Base-by-base conservation (phyloP, 768 basidiomycete genomes). In the Hebeloma cylindrosporum region DNA sequence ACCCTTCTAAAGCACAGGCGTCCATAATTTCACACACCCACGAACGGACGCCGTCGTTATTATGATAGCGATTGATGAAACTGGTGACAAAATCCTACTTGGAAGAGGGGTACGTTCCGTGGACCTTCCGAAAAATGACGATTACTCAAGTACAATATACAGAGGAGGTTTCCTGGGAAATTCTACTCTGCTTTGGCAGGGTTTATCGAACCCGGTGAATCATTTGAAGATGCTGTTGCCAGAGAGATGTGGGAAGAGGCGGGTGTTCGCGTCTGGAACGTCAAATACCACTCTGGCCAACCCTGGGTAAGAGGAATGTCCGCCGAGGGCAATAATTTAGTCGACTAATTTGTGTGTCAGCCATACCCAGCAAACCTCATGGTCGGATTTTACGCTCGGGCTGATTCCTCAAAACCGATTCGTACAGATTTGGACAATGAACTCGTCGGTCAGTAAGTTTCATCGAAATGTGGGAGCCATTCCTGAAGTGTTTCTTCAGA, bases 161-260 rank as follows among this genome's bases (percentile, higher is more conserved):
- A 85, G 84, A 80, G 73, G 66, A 80, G 74, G 50, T 88, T 79
- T 59, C 82, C 83, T 5, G 70, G 64, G 2, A 80, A 71, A 37
- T 86, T 88, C 63, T 96, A 92, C 65, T 94, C 92, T 1, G 90
- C 91, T 34, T 67, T 97, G 21, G 92, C 94, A 1, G 95, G 95
- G 2, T 98, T 97, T 60, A 78, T 94, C 33, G 95, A 97, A 62
- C 92, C 93, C 4, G 93, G 88, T 7, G 95, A 99, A 63, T 82
- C 88, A 0, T 86, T 96, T 51, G 95, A 99, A 60, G 93, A 97
- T 54, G 87, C 94, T 2, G 93, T 97, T 22, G 73, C 78, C 40
- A 77, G 95, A 28, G 95, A 98, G 64, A 85, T 95, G 63, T 91
- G 91, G 83, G 95, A 99, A 63, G 95, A 98, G 64, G 89, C 91